phyloP scores from a whole-genome alignment of 2,329 filamentous ascomycete genomes.

The Verticillium nubilum region DNA sequence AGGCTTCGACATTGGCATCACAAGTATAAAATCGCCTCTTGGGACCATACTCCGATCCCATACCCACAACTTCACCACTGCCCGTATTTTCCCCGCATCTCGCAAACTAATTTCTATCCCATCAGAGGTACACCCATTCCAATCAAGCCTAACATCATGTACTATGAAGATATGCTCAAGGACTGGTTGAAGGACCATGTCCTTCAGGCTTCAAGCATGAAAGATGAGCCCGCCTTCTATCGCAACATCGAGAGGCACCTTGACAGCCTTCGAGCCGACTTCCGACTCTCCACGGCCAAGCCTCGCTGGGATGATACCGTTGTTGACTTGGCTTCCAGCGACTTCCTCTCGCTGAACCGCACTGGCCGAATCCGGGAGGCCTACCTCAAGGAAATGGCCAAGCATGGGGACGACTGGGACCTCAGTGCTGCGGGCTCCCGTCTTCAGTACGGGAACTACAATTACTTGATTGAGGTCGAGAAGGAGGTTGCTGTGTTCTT shows the following conservation, averaged over 20 bases:
- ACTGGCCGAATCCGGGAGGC: conserved; percentile 37
- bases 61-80: background rate
- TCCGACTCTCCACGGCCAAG: conserved; percentile 20
- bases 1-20: background rate
- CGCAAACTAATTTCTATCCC: background rate
- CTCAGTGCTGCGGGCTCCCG: conserved; percentile 56
- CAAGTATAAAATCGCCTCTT: background rate
- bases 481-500: conserved; percentile 41
- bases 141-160: background rate
- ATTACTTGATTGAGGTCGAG: conserved; percentile 52
- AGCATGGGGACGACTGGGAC: conserved; percentile 23
- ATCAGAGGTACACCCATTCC: background rate
- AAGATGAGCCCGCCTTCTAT: background rate
- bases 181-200: background rate
- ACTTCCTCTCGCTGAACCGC: conserved; percentile 55
- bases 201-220: background rate
- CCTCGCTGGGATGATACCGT: conserved; percentile 2
- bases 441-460: conserved; percentile 59
- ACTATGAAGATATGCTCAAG: background rate
- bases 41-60: background rate
- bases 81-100: background rate
- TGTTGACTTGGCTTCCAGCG: conserved; percentile 59
- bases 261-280: conserved; percentile 17
- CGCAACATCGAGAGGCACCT: conserved; percentile 26
- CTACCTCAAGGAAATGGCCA: conserved; percentile 41